These are phyloP conservation scores for Ascochyta viciae-villosae DNA, from an alignment of 2,329 filamentous ascomycete genomes.

Conservation along the genomic window DNA sequence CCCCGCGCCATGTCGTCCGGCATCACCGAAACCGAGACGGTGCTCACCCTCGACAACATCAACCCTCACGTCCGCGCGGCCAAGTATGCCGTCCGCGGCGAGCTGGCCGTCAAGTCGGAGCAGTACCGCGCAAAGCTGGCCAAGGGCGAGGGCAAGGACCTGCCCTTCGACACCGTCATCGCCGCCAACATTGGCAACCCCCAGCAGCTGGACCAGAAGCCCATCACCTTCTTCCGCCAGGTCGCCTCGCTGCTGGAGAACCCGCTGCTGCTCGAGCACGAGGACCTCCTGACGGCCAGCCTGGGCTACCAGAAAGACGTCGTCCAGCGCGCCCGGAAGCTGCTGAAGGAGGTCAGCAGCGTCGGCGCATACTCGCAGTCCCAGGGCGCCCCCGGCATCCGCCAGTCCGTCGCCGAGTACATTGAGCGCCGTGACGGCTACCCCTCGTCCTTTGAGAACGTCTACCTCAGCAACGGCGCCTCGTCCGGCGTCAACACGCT, in stretches of 20 bases:
- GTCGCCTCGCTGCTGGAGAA: constrained; percentile 93
- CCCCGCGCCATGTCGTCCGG: constrained; percentile 56
- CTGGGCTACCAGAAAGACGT: constrained; percentile 92
- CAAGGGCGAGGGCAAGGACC: constrained; percentile 64
- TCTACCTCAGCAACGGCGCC: constrained; percentile 91
- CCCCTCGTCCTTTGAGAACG: constrained; percentile 77
- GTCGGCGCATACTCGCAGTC: constrained; percentile 97
- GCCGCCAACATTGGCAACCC: constrained; percentile 99
- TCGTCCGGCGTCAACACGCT: constrained; percentile 95
- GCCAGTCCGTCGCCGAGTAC: constrained; percentile 89
- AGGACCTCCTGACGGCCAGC: constrained; percentile 74
- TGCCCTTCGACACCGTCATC: constrained; percentile 91
- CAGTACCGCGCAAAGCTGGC: constrained; percentile 79
- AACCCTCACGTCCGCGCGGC: constrained; percentile 87
- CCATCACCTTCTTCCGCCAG: constrained; percentile 98
- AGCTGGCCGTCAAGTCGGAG: constrained; percentile 92
- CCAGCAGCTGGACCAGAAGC: constrained; percentile 98
- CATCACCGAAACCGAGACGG: constrained; percentile 36
- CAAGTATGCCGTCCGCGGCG: constrained; percentile 95
- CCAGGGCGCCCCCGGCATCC: constrained; percentile 84
- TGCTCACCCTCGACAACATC: constrained; percentile 83
- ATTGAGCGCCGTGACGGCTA: constrained; percentile 93
- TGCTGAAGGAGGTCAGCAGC: constrained; percentile 84
- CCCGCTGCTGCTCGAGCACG: constrained; percentile 80
- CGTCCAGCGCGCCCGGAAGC: constrained; percentile 78